Base-by-base conservation (phyloP, 1,284 basidiomycete genomes). In the Erythrobasidium hasegawianum region DNA sequence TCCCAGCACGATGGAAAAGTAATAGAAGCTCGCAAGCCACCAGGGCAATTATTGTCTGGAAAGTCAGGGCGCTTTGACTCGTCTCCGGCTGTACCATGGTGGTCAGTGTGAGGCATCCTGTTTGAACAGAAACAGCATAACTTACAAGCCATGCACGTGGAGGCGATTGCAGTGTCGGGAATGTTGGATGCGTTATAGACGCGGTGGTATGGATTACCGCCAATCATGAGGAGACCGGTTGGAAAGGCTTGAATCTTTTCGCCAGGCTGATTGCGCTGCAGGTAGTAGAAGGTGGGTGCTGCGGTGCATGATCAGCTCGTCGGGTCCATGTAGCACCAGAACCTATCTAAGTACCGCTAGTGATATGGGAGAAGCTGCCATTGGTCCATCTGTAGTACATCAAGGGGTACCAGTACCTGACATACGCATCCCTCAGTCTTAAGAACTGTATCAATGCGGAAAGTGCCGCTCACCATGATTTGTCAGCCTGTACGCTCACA, bases 361-460 rank as follows among this genome's bases (percentile, higher is more conserved):
- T 33, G 33, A 33, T 33, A 11, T 33, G 33, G 33, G 70, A 58
- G 69, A 74, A 77, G 16, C 72, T 26, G 56, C 70, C 73, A 4
- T 59, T 49, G 1, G 77, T 75, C 20, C 71, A 67, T 70, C 73
- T 75, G 67, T 77, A 78, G 74, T 79, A 81, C 8, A 81, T 71
- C 50, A 76, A 73, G 22, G 79, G 64, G 20, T 64, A 29, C 43
- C 43, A 47, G 43, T 47, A 47, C 33, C 33, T 33, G 11, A 11
- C 4, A 4, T 4, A 33, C 5, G 33, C 5, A 33, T 33, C 33
- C n/a, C n/a, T n/a, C n/a, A n/a, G n/a, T n/a, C n/a, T n/a, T n/a
- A n/a, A n/a, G n/a, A n/a, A n/a, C n/a, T n/a, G n/a, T n/a, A n/a
- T n/a, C n/a, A n/a, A n/a, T n/a, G n/a, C n/a, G n/a, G n/a, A n/a